Conservation (phyloP, 2,329 filamentous ascomycete genomes). For the Colletotrichum salicis region DNA sequence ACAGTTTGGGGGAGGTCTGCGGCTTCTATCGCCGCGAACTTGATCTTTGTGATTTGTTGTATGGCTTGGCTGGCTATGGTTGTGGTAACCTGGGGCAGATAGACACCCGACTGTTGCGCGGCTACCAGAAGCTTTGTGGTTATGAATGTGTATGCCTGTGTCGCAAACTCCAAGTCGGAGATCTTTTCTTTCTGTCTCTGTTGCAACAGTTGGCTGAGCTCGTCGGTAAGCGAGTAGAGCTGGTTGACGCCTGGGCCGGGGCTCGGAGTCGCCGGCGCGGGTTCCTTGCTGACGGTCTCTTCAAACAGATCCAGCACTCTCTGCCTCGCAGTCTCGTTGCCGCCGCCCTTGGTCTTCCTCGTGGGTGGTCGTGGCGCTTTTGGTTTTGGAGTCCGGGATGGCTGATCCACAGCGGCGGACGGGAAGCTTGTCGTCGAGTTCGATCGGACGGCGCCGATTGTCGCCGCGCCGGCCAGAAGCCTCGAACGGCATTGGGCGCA, state of each 20-base stretch:
- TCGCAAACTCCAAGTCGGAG: neutral
- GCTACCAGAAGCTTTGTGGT: constrained; percentile 15
- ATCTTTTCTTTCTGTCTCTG: neutral
- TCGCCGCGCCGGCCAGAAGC: constrained; percentile 23
- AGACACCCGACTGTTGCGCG: neutral
- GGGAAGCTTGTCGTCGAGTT: constrained; percentile 30
- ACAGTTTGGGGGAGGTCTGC: constrained; percentile 14
- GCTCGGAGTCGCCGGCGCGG: neutral
- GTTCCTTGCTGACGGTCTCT: constrained; percentile 27
- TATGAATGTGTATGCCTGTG: constrained; percentile 2
- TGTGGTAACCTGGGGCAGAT: neutral
- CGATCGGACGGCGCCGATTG: constrained; percentile 5
- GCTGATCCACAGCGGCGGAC: constrained; percentile 16
- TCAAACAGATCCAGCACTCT: constrained; percentile 36
- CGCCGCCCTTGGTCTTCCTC: neutral
- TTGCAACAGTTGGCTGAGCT: constrained; percentile 16
- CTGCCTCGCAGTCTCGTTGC: neutral
- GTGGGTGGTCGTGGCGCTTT: neutral
- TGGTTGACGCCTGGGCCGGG: neutral
- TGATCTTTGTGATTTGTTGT: constrained; percentile 9
- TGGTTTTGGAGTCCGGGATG: neutral
- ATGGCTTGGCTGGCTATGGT: neutral
- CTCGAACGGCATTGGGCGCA: constrained; percentile 47
- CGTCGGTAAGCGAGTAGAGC: constrained; percentile 10
- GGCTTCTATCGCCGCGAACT: neutral